phyloP scores from a whole-genome alignment of 768 basidiomycete species.

The Saitozyma sp. region DNA sequence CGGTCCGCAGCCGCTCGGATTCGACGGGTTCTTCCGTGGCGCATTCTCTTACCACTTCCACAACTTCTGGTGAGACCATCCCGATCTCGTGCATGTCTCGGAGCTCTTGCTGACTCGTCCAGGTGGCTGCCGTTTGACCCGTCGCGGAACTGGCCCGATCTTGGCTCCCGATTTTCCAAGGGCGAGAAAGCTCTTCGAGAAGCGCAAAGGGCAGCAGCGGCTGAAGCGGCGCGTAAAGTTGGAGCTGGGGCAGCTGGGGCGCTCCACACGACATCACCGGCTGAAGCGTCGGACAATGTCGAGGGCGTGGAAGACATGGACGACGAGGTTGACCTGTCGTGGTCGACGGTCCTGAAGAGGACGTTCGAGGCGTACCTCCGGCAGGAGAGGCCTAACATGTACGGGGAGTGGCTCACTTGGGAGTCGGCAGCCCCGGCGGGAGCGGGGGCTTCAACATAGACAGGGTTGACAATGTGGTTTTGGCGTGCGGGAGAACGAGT shows the following conservation, averaged over 20 bases:
- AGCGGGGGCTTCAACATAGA: no score
- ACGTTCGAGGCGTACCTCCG: slow-evolving; percentile 91
- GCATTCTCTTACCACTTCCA: slow-evolving; percentile 97
- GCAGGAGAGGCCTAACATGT: slow-evolving; percentile 91
- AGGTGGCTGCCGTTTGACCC: slow-evolving; percentile 98
- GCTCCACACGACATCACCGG: not conserved
- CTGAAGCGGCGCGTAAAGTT: slow-evolving; percentile 13
- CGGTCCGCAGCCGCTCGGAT: slow-evolving; percentile 81
- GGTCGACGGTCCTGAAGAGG: slow-evolving; percentile 92
- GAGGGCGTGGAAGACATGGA: slow-evolving; percentile 35
- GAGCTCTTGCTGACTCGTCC: slow-evolving; percentile 1
- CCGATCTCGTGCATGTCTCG: not conserved
- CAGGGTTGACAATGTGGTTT: no score
- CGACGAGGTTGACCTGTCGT: slow-evolving; percentile 55
- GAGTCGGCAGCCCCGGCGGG: slow-evolving; percentile 16
- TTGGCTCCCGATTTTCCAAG: slow-evolving; percentile 73
- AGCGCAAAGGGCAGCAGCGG: slow-evolving; percentile 30
- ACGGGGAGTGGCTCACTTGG: slow-evolving; percentile 74
- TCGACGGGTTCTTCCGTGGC: slow-evolving; percentile 90
- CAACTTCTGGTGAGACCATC: slow-evolving; percentile 51
- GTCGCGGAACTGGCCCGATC: slow-evolving; percentile 89
- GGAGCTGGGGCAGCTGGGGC: not conserved
- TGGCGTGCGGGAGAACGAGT: no score
- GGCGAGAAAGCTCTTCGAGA: slow-evolving; percentile 70
- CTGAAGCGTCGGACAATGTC: not conserved